These are phyloP conservation scores for Begonia masoniana DNA, from an alignment of 306 rosid species.

Conservation along the genomic window DNA sequence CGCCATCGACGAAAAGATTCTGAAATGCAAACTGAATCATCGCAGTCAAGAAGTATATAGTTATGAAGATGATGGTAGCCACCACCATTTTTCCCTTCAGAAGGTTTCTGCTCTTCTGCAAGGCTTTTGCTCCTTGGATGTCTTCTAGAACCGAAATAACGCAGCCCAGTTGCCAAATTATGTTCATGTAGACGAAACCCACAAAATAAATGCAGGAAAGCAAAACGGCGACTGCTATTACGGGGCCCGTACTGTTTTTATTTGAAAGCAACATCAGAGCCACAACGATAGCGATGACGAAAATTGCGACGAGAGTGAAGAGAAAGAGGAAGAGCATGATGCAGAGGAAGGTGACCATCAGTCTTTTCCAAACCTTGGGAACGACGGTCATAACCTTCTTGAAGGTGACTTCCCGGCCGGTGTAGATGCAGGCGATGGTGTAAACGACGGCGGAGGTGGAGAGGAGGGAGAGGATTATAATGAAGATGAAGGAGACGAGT, in stretches of 20 bases:
- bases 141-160: conserved; percentile 19
- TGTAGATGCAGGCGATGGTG: conserved; percentile 24
- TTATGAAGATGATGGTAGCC: not conserved
- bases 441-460: conserved; percentile 26
- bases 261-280: too few relatives aligned
- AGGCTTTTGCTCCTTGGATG: conserved; percentile 10
- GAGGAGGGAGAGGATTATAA: conserved; percentile 18
- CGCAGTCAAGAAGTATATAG: not conserved
- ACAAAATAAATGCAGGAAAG: not conserved
- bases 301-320: conserved; percentile 4
- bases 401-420: conserved; percentile 10
- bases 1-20: conserved; percentile 4
- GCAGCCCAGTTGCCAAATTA: conserved; percentile 14
- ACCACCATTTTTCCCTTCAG: conserved; percentile 11
- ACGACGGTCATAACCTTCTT: conserved; percentile 11
- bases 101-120: conserved; percentile 12
- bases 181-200: conserved; percentile 8
- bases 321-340: conserved; percentile 4
- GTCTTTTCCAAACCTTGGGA: conserved; percentile 22
- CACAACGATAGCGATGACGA: not conserved
- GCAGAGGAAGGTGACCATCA: conserved; percentile 18
- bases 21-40: conserved; percentile 1
- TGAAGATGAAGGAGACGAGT: conserved; percentile 14
- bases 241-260: too few relatives aligned
- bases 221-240: too few relatives aligned